Conservation (phyloP, 331 rosid genomes). For the Spiraea crenata region DNA sequence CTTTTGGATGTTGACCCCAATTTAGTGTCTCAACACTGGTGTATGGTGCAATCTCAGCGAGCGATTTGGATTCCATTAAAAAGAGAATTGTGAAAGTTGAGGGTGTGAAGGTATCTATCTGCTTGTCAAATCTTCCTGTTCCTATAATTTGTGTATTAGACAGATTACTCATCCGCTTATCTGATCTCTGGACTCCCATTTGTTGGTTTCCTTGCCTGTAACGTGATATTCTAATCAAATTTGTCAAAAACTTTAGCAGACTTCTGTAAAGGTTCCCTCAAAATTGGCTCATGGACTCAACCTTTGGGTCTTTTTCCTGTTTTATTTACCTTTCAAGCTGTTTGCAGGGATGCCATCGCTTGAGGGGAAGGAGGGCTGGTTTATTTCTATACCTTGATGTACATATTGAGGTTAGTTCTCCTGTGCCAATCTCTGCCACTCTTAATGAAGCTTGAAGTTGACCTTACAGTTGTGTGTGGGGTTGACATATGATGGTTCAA, state of each 20-base stretch:
- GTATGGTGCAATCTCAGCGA: slow-evolving; percentile 84
- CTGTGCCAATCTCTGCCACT: slow-evolving; percentile 16
- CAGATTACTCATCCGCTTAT: neutral
- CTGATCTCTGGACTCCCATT: neutral
- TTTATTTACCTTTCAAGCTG: slow-evolving; percentile 8
- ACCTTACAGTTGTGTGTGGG: neutral
- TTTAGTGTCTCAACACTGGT: slow-evolving; percentile 80
- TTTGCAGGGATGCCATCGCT: slow-evolving; percentile 70
- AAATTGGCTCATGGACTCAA: neutral
- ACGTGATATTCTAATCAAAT: neutral
- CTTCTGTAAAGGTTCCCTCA: neutral
- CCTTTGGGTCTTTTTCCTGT: neutral
- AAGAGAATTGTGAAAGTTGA: slow-evolving; percentile 71
- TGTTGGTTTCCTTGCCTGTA: neutral
- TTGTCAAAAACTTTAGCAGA: neutral
- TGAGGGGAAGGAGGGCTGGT: slow-evolving; percentile 95
- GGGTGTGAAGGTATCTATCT: slow-evolving; percentile 67
- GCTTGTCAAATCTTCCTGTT: neutral
- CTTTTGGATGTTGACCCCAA: slow-evolving; percentile 5
- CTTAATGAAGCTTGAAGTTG: slow-evolving; percentile 6
- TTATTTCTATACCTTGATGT: slow-evolving; percentile 84
- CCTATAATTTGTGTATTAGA: neutral
- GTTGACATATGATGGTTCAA: neutral
- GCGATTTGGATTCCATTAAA: slow-evolving; percentile 65
- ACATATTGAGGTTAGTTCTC: slow-evolving; percentile 73